Evolutionary conservation across 257 asterid species (phyloP).

Genomic region (Penstemon newberryi): DNA sequence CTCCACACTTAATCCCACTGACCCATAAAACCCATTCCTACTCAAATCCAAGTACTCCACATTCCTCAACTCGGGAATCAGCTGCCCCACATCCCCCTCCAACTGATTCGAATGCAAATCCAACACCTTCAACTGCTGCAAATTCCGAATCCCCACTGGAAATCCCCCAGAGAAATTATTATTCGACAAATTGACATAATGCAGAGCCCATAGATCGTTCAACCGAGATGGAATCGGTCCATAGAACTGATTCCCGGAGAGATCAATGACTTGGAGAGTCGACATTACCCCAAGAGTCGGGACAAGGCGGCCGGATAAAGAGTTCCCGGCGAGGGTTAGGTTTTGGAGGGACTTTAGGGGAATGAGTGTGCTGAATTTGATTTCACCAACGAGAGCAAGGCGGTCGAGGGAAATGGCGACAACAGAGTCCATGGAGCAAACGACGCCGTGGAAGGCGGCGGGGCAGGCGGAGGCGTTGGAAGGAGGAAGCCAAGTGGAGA

Average conservation of each 20-base stretch:
- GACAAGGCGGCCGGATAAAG: constrained; percentile 70
- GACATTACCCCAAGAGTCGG: constrained; percentile 69
- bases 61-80: constrained; percentile 63
- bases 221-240: constrained; percentile 77
- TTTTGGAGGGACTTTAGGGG: constrained; percentile 53
- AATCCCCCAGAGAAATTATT: constrained; percentile 62
- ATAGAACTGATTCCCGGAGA: constrained; percentile 64
- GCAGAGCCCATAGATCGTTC: constrained; percentile 63
- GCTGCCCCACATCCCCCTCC: constrained; percentile 49
- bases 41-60: constrained; percentile 79
- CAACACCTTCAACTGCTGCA: constrained; percentile 71
- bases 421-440: constrained; percentile 43
- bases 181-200: constrained; percentile 59
- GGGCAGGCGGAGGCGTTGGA: constrained; percentile 57
- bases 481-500: constrained; percentile 54
- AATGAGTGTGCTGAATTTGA: constrained; percentile 69
- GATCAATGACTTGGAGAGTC: constrained; percentile 72
- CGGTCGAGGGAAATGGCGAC: constrained; percentile 58
- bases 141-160: constrained; percentile 59
- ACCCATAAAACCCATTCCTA: constrained; percentile 58
- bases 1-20: constrained; percentile 47
- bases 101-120: constrained; percentile 72
- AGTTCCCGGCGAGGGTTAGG: constrained; percentile 72
- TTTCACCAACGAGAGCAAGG: constrained; percentile 62
- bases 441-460: constrained; percentile 58